Evolutionary conservation across 106 monocot genomes (phyloP), one percentile per base, ranked within the genome.

Genomic region (Alisma plantagoaquatica): DNA sequence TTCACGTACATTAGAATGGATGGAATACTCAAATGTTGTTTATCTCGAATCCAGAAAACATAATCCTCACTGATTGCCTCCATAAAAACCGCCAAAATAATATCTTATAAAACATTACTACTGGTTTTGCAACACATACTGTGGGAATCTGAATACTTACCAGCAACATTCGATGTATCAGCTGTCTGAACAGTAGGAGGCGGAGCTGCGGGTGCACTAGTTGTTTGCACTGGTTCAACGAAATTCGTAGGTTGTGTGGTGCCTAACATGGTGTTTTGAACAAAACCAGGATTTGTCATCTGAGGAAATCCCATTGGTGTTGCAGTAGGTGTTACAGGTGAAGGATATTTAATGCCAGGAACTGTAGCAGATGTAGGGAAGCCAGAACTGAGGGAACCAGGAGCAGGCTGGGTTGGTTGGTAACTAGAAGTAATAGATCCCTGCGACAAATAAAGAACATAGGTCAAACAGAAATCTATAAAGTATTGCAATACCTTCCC

Each of bases 91-190:
- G n/a, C n/a, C 12, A n/a, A 11, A 32, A 56, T 56, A 18, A 45
- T 45, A 11, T 21, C 14, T 12, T 17, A 21, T 2, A 59, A 44
- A 25, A 44, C 22, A 63, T n/a, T n/a, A n/a, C n/a, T n/a, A n/a
- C n/a, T n/a, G n/a, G n/a, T n/a, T n/a, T n/a, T n/a, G n/a, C n/a
- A n/a, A n/a, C n/a, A n/a, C n/a, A n/a, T n/a, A n/a, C n/a, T n/a
- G n/a, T n/a, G n/a, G n/a, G n/a, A n/a, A n/a, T n/a, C n/a, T n/a
- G n/a, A n/a, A n/a, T n/a, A 20, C 9, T 57, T 77, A 87, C 96
- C 96, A 60, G 88, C 45, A 12, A 98, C 89, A 57, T 79, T 98
- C 26, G 89, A 85, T 22, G 96, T 98, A 72, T 98, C 89, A 46
- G 68, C 96, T 10, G 84, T 98, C 68, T 89, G 84, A 12, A 98